Conservation (phyloP, 352 stramenopile genomes). For the Globisporangium okanoganense region DNA sequence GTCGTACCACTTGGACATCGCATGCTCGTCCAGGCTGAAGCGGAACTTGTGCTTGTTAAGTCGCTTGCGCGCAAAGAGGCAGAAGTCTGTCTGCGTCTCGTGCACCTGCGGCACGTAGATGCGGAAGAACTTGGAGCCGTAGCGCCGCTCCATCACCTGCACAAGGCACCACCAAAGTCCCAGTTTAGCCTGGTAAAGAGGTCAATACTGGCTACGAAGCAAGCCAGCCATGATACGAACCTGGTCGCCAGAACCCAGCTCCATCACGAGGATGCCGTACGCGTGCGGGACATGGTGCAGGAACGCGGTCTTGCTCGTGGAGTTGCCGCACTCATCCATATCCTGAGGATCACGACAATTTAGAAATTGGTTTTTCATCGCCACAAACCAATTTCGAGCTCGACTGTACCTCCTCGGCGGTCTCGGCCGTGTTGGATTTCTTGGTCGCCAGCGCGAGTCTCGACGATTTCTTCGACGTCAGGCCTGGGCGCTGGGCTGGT, state of each 20-base stretch:
- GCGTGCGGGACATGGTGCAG: constrained; percentile 53
- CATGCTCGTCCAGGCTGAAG: constrained; percentile 47
- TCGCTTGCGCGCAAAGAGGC: constrained; percentile 68
- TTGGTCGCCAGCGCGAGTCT: constrained; percentile 19
- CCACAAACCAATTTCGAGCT: neutral
- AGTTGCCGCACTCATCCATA: constrained; percentile 27
- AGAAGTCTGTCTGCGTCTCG: constrained; percentile 67
- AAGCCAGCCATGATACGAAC: constrained; percentile 13
- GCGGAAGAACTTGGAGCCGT: constrained; percentile 67
- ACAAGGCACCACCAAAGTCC: neutral
- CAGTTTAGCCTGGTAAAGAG: neutral
- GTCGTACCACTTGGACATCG: constrained; percentile 63
- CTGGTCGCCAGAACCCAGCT: constrained; percentile 39
- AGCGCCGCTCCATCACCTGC: constrained; percentile 41
- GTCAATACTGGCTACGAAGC: neutral
- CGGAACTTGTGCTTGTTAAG: constrained; percentile 74
- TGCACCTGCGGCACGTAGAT: constrained; percentile 77
- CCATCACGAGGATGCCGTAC: constrained; percentile 69
- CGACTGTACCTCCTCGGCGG: constrained; percentile 9
- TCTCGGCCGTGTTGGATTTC: constrained; percentile 23
- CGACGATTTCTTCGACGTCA: constrained; percentile 9
- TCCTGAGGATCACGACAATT: neutral
- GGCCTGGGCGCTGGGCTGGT: neutral
- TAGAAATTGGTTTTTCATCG: neutral
- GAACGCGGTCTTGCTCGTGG: constrained; percentile 48